Base-by-base conservation (phyloP, 441 rosid species). In the Capsella rubella region DNA sequence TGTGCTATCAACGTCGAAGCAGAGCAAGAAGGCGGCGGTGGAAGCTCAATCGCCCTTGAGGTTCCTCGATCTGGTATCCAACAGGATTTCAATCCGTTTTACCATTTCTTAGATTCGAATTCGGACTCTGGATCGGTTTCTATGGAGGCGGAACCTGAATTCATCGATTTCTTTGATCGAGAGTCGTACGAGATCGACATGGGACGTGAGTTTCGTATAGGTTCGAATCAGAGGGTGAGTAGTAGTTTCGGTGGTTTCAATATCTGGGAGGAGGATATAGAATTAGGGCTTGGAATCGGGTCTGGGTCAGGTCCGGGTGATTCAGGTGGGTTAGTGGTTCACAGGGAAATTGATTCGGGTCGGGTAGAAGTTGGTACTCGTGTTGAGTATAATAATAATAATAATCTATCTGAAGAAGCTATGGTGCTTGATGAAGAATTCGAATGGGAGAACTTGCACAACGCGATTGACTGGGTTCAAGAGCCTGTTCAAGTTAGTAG, bases 161-260 rank as follows among this genome's bases (percentile, higher is more conserved):
- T 69, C 55, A 69, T 69, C 65, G 49, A 64, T 58, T 74, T 79
- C 65, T 64, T 79, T 8, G 54, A 71, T 16, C 58, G 60, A n/a
- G 73, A 70, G 50, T 6, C 68, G 18, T 12, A 45, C 45, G 61
- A 53, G 43, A 40, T 69, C 28, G 54, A 47, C 0, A 37, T 15
- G 14, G 21, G 6, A 1, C 16, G 18, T 57, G 67, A 69, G 77
- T 80, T 42, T 84, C 71, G 69, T 90, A 82, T 82, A 74, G 89
- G 80, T 61, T 78, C 89, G 47, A 68, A 42, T 49, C 75, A 32
- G 63, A 54, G 54, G 43, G 15, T 16, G 49, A 12, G 57, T 43
- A 34, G 3, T 43, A 34, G 3, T 69, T 18, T 14, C 0, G 32
- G 5, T 43, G 49, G 3, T 58, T 58, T 58, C 16, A 6, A 63